Conservation (phyloP, 768 basidiomycete species). For the Pleurotus cornucopiae region DNA sequence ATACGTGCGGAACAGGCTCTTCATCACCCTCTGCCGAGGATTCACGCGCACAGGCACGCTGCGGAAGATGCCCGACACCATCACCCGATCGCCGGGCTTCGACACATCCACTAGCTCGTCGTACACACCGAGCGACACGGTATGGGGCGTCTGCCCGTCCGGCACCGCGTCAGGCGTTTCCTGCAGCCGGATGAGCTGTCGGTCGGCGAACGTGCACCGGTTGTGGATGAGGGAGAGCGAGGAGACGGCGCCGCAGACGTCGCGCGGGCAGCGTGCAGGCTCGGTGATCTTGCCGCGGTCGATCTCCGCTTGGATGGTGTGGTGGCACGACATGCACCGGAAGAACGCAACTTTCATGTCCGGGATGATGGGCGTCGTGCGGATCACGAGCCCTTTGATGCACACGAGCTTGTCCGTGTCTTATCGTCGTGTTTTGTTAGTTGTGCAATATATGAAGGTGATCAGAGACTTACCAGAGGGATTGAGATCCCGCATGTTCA, state of each 20-base stretch:
- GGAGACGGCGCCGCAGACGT: slow-evolving; percentile 83
- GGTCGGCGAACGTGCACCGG: slow-evolving; percentile 92
- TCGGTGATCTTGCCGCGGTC: slow-evolving; percentile 98
- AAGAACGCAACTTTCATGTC: slow-evolving; percentile 99
- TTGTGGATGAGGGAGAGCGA: slow-evolving; percentile 97
- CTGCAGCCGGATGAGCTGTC: slow-evolving; percentile 92
- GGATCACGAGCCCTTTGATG: slow-evolving; percentile 96
- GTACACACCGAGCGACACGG: slow-evolving; percentile 95
- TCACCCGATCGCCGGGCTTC: slow-evolving; percentile 91
- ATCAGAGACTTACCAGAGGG: slow-evolving; percentile 63
- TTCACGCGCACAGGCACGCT: slow-evolving; percentile 95
- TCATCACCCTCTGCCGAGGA: slow-evolving; percentile 85
- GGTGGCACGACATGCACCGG: slow-evolving; percentile 91
- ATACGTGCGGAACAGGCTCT: slow-evolving; percentile 96
- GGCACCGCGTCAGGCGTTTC: slow-evolving; percentile 98
- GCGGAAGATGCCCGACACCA: slow-evolving; percentile 91
- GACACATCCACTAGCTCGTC: slow-evolving; percentile 96
- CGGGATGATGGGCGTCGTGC: slow-evolving; percentile 95
- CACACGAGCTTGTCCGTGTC: slow-evolving; percentile 98
- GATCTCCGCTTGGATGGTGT: slow-evolving; percentile 96
- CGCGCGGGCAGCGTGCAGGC: slow-evolving; percentile 87
- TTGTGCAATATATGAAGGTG: neutral
- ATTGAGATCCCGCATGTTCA: slow-evolving; percentile 95
- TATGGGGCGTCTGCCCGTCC: slow-evolving; percentile 97
- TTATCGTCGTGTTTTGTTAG: slow-evolving; percentile 24